A percentile compares a stretch with the other conserved stretches of the same genome.
Conservation (phyloP, 257 asterid genomes). For the Solanum bukasovii region DNA sequence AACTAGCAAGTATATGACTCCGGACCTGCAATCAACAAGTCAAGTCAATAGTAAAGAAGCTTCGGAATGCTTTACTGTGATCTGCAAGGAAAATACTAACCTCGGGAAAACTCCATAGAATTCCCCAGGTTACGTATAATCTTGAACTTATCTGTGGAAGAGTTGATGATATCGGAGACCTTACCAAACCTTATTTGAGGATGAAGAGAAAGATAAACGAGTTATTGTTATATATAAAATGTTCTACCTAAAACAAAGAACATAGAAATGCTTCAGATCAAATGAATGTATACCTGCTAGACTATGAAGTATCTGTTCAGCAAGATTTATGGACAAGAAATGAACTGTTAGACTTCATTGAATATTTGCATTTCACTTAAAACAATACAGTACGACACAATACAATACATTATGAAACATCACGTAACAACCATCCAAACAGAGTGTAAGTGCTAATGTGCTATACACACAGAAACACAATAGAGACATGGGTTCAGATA, state of each 20-base stretch:
- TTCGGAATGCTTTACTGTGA: not conserved
- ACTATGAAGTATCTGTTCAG: conserved; percentile 35
- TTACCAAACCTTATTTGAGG: conserved; percentile 38
- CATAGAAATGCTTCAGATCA: not conserved
- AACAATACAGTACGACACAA: no score
- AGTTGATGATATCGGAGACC: conserved; percentile 84
- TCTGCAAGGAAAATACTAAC: not conserved
- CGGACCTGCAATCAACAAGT: conserved; percentile 22
- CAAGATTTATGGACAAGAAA: not conserved
- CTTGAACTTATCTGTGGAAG: conserved; percentile 82
- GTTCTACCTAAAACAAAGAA: not conserved
- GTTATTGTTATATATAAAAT: not conserved
- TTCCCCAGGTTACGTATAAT: conserved; percentile 78
- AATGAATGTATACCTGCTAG: conserved; percentile 16
- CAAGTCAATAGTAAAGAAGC: not conserved
- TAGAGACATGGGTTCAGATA: not conserved
- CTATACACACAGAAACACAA: not conserved
- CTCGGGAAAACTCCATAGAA: conserved; percentile 85
- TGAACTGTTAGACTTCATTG: not conserved
- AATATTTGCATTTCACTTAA: not conserved
- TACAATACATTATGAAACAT: no score
- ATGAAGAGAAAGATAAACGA: not conserved
- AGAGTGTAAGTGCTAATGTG: not conserved
- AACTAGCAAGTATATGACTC: conserved; percentile 46
- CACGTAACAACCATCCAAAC: not conserved